A percentile compares a stretch with the other conserved stretches of the same genome.
phyloP scores from a whole-genome alignment of 1,139 yeast genomes.

The Wickerhamomyces sp. region DNA sequence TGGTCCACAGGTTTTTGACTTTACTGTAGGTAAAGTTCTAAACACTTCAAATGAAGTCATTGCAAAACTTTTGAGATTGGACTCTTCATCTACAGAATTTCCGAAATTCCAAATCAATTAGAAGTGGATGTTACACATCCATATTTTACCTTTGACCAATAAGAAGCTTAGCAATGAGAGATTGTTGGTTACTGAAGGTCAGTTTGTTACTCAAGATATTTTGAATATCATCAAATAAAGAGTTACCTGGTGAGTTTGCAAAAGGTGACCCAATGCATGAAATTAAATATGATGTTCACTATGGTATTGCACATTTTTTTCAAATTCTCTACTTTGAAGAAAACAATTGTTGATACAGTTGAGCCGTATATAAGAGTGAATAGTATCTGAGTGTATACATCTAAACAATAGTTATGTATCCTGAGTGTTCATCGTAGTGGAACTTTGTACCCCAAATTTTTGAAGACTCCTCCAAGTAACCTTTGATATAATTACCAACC shows the following conservation, averaged over 20 bases:
- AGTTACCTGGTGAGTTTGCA: slow-evolving; percentile 30
- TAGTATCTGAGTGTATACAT: not conserved
- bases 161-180: slow-evolving; percentile 32
- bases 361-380: not conserved
- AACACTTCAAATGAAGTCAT: slow-evolving; percentile 33
- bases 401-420: slow-evolving; percentile 18
- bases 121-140: slow-evolving; percentile 40
- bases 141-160: slow-evolving; percentile 33
- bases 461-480: slow-evolving; percentile 20
- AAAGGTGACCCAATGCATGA: slow-evolving; percentile 22
- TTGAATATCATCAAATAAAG: slow-evolving; percentile 30
- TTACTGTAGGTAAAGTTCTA: slow-evolving; percentile 26
- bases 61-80: slow-evolving; percentile 20
- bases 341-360: not conserved
- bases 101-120: slow-evolving; percentile 13
- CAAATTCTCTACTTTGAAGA: not conserved
- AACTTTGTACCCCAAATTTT: slow-evolving; percentile 22
- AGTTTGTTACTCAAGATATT: slow-evolving; percentile 11
- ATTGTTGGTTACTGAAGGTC: slow-evolving; percentile 13
- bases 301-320: not conserved
- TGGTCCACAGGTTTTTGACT: slow-evolving; percentile 39
- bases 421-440: slow-evolving; percentile 18
- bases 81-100: slow-evolving; percentile 20
- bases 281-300: not conserved
- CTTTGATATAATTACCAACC: slow-evolving; percentile 19